Conservation (phyloP, 1,284 basidiomycete genomes). For the Peniophora sp. region DNA sequence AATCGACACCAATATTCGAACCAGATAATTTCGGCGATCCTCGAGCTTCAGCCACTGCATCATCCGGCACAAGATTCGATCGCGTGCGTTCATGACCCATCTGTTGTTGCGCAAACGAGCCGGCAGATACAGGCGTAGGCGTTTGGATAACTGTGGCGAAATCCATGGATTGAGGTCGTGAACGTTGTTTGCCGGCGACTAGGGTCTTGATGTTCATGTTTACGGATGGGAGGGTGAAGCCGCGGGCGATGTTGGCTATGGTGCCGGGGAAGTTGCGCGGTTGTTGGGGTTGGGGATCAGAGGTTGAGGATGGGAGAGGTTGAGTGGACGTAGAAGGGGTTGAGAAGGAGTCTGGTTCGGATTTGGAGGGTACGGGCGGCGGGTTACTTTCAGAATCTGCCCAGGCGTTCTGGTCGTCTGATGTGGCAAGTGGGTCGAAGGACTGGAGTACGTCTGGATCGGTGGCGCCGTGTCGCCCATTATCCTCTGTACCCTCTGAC, state of each 20-base stretch:
- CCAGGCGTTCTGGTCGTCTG: slow-evolving; percentile 58
- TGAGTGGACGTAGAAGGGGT: background rate
- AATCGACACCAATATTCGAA: background rate
- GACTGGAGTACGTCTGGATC: slow-evolving; percentile 40
- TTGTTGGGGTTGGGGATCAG: too few species aligned
- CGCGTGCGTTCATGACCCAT: slow-evolving; percentile 10
- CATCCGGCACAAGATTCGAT: background rate
- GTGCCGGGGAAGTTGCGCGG: slow-evolving; percentile 40
- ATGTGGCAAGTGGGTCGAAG: slow-evolving; percentile 58
- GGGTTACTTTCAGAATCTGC: slow-evolving; percentile 48
- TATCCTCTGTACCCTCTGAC: background rate
- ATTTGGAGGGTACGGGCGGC: slow-evolving; percentile 24
- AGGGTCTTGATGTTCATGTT: slow-evolving; percentile 9
- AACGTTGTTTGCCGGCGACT: slow-evolving; percentile 14
- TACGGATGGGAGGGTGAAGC: slow-evolving; percentile 53
- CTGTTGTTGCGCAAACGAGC: slow-evolving; percentile 47
- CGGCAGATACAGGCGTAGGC: slow-evolving; percentile 47
- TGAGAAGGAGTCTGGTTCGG: slow-evolving; percentile 13
- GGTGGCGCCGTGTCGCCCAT: background rate
- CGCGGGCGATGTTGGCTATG: slow-evolving; percentile 54
- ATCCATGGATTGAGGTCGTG: slow-evolving; percentile 51
- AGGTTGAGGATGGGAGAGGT: slow-evolving; percentile 5
- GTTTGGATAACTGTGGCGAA: slow-evolving; percentile 29
- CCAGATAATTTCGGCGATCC: background rate
- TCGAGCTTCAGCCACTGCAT: background rate